Evolutionary conservation across 129 eudicot species (phyloP).

Genomic region (Escallonia rubra): DNA sequence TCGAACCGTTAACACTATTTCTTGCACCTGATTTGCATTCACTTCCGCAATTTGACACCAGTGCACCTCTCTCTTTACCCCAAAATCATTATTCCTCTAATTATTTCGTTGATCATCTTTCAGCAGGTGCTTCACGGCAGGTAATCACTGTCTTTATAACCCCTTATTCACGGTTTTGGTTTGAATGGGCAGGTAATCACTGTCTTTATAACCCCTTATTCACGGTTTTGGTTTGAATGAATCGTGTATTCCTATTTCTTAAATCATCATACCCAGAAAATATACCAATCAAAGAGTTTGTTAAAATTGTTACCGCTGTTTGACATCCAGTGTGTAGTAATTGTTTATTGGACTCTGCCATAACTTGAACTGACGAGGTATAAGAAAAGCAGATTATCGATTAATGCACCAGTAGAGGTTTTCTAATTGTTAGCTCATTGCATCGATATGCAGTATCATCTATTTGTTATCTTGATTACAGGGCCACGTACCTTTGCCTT

Average conservation of each 20-base stretch:
- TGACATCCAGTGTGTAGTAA: no score
- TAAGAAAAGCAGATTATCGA: no score
- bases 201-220: not conserved
- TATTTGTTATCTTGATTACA: not conserved
- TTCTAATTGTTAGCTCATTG: not conserved
- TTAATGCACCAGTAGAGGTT: no score
- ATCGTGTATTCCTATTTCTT: not conserved
- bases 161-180: not conserved
- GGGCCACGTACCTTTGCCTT: not conserved
- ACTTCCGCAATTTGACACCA: conserved; percentile 11
- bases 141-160: conserved; percentile 1
- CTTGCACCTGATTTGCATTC: conserved; percentile 17
- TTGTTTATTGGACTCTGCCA: no score
- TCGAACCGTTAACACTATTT: conserved; percentile 7
- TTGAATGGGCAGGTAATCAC: conserved; percentile 22
- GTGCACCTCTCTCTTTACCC: conserved; percentile 13
- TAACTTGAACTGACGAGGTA: not conserved
- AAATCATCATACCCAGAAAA: no score
- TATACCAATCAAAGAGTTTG: not conserved
- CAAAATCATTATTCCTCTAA: conserved; percentile 12
- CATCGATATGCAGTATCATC: not conserved
- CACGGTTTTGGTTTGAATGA: not conserved
- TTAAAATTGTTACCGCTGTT: not conserved
- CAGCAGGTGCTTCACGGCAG: conserved; percentile 28
- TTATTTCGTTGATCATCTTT: conserved; percentile 11